Evolutionary conservation across 176 grass and related monocot species (phyloP).

Genomic region (Neostapfia colusana): DNA sequence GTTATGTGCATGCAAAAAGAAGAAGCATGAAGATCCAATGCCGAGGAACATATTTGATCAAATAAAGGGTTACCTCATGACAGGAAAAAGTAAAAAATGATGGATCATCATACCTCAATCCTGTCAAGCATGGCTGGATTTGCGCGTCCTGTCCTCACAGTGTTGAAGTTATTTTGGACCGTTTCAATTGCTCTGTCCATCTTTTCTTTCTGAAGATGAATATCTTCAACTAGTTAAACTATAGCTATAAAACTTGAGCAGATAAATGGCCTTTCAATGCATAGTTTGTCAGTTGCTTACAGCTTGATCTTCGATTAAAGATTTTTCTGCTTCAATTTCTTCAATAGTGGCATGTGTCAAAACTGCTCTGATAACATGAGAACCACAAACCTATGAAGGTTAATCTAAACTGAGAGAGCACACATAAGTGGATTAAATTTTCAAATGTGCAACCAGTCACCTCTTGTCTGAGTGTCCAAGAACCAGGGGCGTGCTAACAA

Average conservation of each 20-base stretch:
- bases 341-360: conserved; percentile 87
- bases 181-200: conserved; percentile 93
- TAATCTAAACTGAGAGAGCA: conserved; percentile 14
- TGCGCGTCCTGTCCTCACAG: conserved; percentile 89
- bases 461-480: conserved; percentile 38
- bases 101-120: conserved; percentile 63
- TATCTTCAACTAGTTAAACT: conserved; percentile 23
- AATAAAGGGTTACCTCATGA: conserved; percentile 29
- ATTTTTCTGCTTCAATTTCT: conserved; percentile 95
- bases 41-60: not conserved
- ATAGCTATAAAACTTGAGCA: conserved; percentile 10
- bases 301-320: conserved; percentile 71
- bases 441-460: conserved; percentile 34
- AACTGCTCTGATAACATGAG: conserved; percentile 60
- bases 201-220: conserved; percentile 68
- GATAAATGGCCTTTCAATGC: conserved; percentile 3
- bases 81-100: conserved; percentile 5
- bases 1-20: not conserved
- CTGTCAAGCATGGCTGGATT: conserved; percentile 95
- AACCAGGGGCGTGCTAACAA: conserved; percentile 35
- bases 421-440: not conserved
- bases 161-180: conserved; percentile 74
- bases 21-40: not conserved
- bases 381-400: conserved; percentile 37
- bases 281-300: conserved; percentile 51